Percentiles rank a stretch among this genome's conserved stretches.
phyloP scores from a whole-genome alignment of 768 basidiomycete genomes.

The Suillus subluteus region DNA sequence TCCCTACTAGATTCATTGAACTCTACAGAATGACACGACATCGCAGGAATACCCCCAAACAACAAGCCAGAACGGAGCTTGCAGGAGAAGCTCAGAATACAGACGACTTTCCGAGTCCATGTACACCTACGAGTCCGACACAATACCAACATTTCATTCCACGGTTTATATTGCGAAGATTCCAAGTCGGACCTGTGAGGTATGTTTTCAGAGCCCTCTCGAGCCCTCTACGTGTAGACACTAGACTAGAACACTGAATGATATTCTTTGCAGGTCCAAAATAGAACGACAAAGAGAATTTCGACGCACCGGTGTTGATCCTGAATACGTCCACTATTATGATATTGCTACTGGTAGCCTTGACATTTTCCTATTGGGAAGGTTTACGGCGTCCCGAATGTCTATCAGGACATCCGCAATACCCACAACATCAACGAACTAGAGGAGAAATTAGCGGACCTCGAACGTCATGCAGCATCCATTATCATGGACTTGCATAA shows the following conservation, averaged over 20 bases:
- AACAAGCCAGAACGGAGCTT: not conserved
- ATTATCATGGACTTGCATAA: constrained; percentile 25
- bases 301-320: constrained; percentile 12
- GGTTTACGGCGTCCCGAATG: constrained; percentile 24
- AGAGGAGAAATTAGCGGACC: constrained; percentile 30
- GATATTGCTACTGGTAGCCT: constrained; percentile 15
- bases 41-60: not conserved
- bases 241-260: not conserved
- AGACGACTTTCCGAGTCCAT: not conserved
- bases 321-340: constrained; percentile 16
- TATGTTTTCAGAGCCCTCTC: not conserved
- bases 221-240: not conserved
- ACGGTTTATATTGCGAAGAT: constrained; percentile 17
- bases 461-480: constrained; percentile 33
- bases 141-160: constrained; percentile 20
- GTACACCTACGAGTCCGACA: not conserved
- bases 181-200: constrained; percentile 15
- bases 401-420: constrained; percentile 31
- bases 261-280: constrained; percentile 12
- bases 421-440: constrained; percentile 28
- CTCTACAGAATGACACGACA: not conserved
- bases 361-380: constrained; percentile 15
- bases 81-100: not conserved
- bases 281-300: constrained; percentile 14
- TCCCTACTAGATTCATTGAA: not conserved